phyloP scores from a whole-genome alignment of 495 filamentous ascomycete species.

The Aspergillus saccharolyticus region DNA sequence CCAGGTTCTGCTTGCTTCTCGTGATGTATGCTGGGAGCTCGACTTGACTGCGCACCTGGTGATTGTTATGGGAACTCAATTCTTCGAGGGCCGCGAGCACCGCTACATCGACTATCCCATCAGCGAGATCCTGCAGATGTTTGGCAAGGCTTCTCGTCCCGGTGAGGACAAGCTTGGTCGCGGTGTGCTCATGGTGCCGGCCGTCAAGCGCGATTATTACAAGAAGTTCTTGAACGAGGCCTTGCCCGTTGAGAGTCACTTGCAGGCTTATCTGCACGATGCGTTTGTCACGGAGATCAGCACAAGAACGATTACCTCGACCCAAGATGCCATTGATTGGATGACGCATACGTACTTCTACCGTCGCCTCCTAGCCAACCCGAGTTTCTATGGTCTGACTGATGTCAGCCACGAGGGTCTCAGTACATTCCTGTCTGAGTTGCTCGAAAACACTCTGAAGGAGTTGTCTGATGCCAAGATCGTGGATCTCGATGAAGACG shows the following conservation, averaged over 20 bases:
- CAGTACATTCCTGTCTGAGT: conserved; percentile 89
- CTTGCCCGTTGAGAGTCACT: conserved; percentile 88
- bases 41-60: conserved; percentile 84
- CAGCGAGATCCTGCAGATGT: conserved; percentile 99
- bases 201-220: conserved; percentile 94
- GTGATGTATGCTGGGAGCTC: conserved; percentile 96
- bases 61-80: conserved; percentile 98
- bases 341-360: conserved; percentile 99
- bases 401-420: conserved; percentile 90
- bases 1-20: conserved; percentile 86
- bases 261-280: conserved; percentile 87
- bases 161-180: conserved; percentile 74
- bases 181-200: conserved; percentile 91
- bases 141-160: conserved; percentile 81
- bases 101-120: conserved; percentile 96
- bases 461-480: conserved; percentile 92
- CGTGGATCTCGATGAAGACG: conserved; percentile 94
- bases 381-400: conserved; percentile 88
- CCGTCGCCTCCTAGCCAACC: conserved; percentile 91
- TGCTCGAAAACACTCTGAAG: conserved; percentile 88
- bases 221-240: conserved; percentile 98
- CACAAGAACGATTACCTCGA: conserved; percentile 86
- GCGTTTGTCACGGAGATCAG: conserved; percentile 96
- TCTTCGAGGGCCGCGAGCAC: conserved; percentile 94
- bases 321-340: conserved; percentile 98